Conservation (phyloP, 2,329 filamentous ascomycete genomes). For the Aspergillus novoparasiticus region DNA sequence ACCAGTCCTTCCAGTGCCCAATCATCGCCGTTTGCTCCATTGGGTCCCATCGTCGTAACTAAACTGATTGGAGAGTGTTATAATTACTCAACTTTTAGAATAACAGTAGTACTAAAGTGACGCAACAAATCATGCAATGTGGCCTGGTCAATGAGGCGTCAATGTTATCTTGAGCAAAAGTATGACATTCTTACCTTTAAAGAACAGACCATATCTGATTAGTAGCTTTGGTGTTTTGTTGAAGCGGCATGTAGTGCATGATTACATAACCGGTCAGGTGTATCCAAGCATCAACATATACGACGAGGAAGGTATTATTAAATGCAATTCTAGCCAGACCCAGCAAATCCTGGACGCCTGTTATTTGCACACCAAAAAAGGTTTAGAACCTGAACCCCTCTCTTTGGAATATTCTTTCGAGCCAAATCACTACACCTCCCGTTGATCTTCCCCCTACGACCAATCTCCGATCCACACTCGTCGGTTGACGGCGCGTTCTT, state of each 20-base stretch:
- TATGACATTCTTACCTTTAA: not conserved
- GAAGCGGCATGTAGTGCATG: conserved; percentile 5
- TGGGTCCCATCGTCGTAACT: not conserved
- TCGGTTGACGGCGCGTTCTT: conserved; percentile 2
- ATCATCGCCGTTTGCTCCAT: not conserved
- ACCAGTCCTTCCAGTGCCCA: not conserved
- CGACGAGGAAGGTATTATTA: not conserved
- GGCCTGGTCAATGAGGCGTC: no score
- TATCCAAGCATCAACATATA: conserved; percentile 3
- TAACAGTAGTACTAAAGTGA: not conserved
- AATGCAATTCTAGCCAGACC: not conserved
- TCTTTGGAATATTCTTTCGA: not conserved
- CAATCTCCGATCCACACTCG: not conserved
- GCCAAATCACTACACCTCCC: not conserved
- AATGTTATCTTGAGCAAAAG: no score
- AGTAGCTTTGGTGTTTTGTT: not conserved
- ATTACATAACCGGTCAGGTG: conserved; percentile 23
- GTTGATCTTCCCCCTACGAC: not conserved
- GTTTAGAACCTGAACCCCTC: not conserved
- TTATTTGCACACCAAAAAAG: not conserved
- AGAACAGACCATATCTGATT: not conserved
- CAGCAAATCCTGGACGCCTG: not conserved
- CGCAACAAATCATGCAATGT: not conserved
- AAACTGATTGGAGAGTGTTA: not conserved
- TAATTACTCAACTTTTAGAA: not conserved